phyloP scores from a whole-genome alignment of 169 alveolate species.

The Plasmodium fragile region DNA sequence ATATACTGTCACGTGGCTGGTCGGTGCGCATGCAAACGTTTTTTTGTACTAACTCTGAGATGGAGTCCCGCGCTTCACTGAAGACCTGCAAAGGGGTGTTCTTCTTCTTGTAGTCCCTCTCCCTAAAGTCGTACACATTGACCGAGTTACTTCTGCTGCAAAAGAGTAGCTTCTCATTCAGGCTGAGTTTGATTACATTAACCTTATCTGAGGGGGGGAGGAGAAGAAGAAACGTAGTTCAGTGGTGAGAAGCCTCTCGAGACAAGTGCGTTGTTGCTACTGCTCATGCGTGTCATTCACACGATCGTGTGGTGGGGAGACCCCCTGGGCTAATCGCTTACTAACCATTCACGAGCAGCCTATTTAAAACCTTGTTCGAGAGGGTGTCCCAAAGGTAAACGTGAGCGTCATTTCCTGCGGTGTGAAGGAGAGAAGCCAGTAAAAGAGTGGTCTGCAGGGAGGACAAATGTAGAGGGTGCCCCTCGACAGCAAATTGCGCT shows the following conservation, averaged over 20 bases:
- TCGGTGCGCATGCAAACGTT: neutral
- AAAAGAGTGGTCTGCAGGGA: neutral
- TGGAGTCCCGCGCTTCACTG: conserved; percentile 40
- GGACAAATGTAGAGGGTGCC: neutral
- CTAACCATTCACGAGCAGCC: conserved; percentile 61
- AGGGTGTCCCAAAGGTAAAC: conserved; percentile 60
- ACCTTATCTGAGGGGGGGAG: conserved; percentile 25
- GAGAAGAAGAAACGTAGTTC: neutral
- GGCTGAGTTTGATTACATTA: conserved; percentile 23
- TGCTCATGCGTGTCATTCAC: neutral
- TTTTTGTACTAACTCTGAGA: conserved; percentile 30
- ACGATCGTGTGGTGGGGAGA: neutral
- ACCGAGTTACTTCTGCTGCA: conserved; percentile 45
- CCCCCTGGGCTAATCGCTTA: neutral
- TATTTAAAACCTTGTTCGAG: conserved; percentile 61
- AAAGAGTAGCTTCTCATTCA: conserved; percentile 51
- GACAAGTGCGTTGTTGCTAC: neutral
- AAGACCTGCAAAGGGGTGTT: conserved; percentile 45
- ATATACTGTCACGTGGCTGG: neutral
- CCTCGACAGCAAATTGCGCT: neutral
- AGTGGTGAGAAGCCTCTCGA: neutral
- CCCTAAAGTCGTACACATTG: conserved; percentile 49
- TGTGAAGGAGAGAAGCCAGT: neutral
- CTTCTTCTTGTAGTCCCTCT: conserved; percentile 68
- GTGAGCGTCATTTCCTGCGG: conserved; percentile 48